Conservation (phyloP, 805 yeast species). For the Kazachstania viticola region DNA sequence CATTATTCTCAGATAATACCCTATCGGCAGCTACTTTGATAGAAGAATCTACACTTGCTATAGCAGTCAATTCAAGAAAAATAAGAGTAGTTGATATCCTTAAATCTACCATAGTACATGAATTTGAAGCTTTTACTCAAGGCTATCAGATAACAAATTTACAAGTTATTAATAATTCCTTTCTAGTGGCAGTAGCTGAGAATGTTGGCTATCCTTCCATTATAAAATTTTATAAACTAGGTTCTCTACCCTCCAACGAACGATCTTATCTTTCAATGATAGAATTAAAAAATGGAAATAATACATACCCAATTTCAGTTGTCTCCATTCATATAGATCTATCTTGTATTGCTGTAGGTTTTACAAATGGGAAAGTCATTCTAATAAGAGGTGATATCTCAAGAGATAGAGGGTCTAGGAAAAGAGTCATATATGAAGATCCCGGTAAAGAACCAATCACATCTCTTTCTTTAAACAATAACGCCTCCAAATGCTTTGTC, state of each 20-base stretch:
- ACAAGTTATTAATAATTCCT: constrained; percentile 33
- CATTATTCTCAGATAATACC: constrained; percentile 70
- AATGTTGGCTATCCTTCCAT: constrained; percentile 57
- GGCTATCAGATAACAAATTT: constrained; percentile 56
- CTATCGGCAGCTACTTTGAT: constrained; percentile 54
- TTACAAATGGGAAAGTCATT: constrained; percentile 57
- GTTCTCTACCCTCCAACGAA: constrained; percentile 31
- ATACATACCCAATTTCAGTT: constrained; percentile 55
- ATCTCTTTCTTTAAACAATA: constrained; percentile 45
- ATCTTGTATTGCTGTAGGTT: constrained; percentile 21
- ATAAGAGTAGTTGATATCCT: constrained; percentile 45
- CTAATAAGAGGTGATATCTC: constrained; percentile 78
- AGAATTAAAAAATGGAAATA: constrained; percentile 55
- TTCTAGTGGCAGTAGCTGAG: constrained; percentile 65
- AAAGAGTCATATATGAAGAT: constrained; percentile 63
- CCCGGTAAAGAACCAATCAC: constrained; percentile 63
- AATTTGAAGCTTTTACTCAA: constrained; percentile 46
- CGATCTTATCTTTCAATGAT: constrained; percentile 48
- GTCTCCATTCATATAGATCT: constrained; percentile 16
- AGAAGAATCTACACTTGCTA: constrained; percentile 37
- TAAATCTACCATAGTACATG: constrained; percentile 34
- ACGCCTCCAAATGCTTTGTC: constrained; percentile 48
- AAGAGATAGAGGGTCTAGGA: constrained; percentile 84
- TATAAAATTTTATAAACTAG: constrained; percentile 64
- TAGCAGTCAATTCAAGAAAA: constrained; percentile 42